These are phyloP conservation scores for Botryotinia calthae DNA, from an alignment of 2,329 filamentous ascomycete species.

Conservation along the genomic window DNA sequence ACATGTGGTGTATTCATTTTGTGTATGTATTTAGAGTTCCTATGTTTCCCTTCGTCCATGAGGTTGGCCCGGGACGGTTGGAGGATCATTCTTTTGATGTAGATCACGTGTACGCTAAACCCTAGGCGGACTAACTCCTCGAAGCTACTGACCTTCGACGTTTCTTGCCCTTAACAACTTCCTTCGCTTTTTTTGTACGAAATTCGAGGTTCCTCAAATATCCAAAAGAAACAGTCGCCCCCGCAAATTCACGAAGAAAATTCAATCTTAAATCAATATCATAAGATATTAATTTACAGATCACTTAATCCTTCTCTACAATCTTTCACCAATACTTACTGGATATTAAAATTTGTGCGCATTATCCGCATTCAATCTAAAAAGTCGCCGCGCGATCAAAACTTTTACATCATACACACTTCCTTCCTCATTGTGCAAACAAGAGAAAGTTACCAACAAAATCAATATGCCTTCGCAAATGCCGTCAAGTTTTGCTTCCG, in stretches of 20 bases:
- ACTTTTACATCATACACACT: slow-evolving; percentile 8
- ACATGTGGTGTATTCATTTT: too few relatives aligned
- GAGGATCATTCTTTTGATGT: background rate
- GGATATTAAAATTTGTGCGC: slow-evolving; percentile 17
- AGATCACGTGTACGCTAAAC: background rate
- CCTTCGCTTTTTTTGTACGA: slow-evolving; percentile 17
- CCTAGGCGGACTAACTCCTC: background rate
- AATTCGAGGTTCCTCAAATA: slow-evolving; percentile 13
- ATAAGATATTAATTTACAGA: slow-evolving; percentile 1
- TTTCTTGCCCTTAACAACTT: slow-evolving; percentile 16
- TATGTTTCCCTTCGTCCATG: background rate
- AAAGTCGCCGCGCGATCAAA: slow-evolving; percentile 14
- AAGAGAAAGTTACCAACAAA: slow-evolving; percentile 7
- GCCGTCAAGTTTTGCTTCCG: slow-evolving; percentile 80
- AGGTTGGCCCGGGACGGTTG: background rate
- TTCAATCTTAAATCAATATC: slow-evolving; percentile 8
- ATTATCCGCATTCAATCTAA: background rate
- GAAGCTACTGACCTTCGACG: slow-evolving; percentile 10
- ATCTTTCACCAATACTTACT: slow-evolving; percentile 1
- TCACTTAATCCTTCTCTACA: slow-evolving; percentile 1
- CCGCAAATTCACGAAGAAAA: slow-evolving; percentile 1
- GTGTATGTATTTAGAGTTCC: background rate
- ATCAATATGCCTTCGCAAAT: slow-evolving; percentile 42
- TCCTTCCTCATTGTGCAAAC: slow-evolving; percentile 2
- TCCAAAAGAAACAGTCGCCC: background rate